Conservation (phyloP, 805 yeast genomes). For the Barnettozyma siamensis region DNA sequence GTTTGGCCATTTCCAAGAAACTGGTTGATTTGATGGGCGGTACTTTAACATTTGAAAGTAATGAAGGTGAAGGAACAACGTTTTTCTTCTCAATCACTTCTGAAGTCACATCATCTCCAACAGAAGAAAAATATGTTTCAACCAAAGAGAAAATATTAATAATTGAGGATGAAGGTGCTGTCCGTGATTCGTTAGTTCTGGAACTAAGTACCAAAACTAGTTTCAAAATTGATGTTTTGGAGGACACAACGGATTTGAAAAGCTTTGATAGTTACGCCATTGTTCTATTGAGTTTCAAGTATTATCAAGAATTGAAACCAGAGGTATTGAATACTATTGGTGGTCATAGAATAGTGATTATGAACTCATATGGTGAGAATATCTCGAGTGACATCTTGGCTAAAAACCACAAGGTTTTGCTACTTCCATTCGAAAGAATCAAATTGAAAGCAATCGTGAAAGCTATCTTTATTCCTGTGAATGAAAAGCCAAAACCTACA, state of each 20-base stretch:
- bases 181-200: slow-evolving; percentile 10
- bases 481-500: neutral
- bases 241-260: neutral
- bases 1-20: slow-evolving; percentile 79
- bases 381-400: slow-evolving; percentile 4
- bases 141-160: slow-evolving; percentile 8
- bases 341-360: slow-evolving; percentile 5
- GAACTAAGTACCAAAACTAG: slow-evolving; percentile 4
- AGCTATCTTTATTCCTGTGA: neutral
- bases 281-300: slow-evolving; percentile 10
- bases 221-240: slow-evolving; percentile 5
- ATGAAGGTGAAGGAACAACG: slow-evolving; percentile 73
- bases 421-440: slow-evolving; percentile 16
- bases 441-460: slow-evolving; percentile 8
- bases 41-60: slow-evolving; percentile 76
- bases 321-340: neutral
- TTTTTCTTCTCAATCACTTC: slow-evolving; percentile 67
- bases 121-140: neutral
- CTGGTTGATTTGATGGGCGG: slow-evolving; percentile 87
- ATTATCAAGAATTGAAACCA: slow-evolving; percentile 6
- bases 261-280: slow-evolving; percentile 3
- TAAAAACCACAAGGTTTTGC: slow-evolving; percentile 9
- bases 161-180: slow-evolving; percentile 5
- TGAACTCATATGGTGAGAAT: slow-evolving; percentile 13
- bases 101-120: neutral